Evolutionary conservation across 2,329 filamentous ascomycete genomes (phyloP), one percentile per base, ranked within the genome.

Genomic region (Cladosporium oxysporum): DNA sequence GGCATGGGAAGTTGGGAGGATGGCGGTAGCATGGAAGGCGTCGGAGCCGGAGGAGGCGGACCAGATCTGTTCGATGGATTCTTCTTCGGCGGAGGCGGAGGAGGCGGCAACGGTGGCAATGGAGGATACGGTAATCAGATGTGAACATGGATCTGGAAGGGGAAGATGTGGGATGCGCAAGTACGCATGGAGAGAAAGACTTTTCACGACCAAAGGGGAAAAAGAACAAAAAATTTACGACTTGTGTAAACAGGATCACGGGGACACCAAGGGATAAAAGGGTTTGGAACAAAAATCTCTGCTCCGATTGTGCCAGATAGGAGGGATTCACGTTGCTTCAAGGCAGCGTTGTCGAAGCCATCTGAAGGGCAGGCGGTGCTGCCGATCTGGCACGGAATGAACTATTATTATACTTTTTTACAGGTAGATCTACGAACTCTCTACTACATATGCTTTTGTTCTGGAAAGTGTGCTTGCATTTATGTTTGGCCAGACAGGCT

Each of bases 11-110:
- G 21, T 73, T 83, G 87, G 71, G 87, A 90, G 70, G 88, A 90
- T 28, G 55, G 68, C 29, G 65, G 66, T 26, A 67, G 57, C 16
- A 62, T 66, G 28, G 58, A 53, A 18, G 58, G 58, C 18, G 59
- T 58, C 2, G 66, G 50, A 12, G 64, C 44, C 5, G 59, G 90
- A 26, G 58, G 68, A 21, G 66, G 71, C 3, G 70, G 71, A 50
- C 69, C 81, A 41, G 81, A 84, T 74, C 67, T 83, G 14, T 91
- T 92, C 76, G 89, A 91, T 73, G 87, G 87, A 0, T 91, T 91
- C 75, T 91, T 90, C 79, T 90, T 91, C 74, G 88, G 88, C 0
- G 84, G 83, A 69, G 49, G 75, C 29, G 50, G 31, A n/a, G 50
- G 31, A n/a, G 31, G 31, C 6, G 52, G 61, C 6, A 37, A 31